A percentile compares a stretch with the other conserved stretches of the same genome.
Conservation (phyloP, 2,329 filamentous ascomycete genomes). For the Zelopaecilomyces penicillatus region DNA sequence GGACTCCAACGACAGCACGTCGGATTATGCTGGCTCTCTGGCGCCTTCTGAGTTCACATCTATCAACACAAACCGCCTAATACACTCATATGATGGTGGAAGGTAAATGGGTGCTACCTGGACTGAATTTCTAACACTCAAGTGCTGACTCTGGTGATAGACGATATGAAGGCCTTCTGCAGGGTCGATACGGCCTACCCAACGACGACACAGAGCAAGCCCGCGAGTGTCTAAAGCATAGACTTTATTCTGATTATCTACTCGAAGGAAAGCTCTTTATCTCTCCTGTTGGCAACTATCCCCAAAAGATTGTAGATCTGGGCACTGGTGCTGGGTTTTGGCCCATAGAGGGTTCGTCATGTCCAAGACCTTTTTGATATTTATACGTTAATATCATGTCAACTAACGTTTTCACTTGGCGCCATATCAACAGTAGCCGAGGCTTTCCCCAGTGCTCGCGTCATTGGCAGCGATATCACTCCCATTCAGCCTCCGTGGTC, state of each 20-base stretch:
- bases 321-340: conserved; percentile 46
- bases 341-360: conserved; percentile 41
- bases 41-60: conserved; percentile 33
- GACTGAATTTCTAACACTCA: neutral
- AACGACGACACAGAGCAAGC: conserved; percentile 44
- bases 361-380: neutral
- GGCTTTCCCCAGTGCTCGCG: conserved; percentile 33
- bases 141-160: conserved; percentile 18
- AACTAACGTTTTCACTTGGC: conserved; percentile 5
- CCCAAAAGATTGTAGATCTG: conserved; percentile 42
- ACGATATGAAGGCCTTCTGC: conserved; percentile 40
- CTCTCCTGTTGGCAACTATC: conserved; percentile 34
- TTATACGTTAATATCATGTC: neutral
- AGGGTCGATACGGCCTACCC: conserved; percentile 41
- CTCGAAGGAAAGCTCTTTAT: conserved; percentile 33
- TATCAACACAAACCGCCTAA: conserved; percentile 22
- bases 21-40: conserved; percentile 31
- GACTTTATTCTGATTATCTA: conserved; percentile 38
- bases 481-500: conserved; percentile 38
- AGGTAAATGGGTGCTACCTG: conserved; percentile 17
- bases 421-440: conserved; percentile 31
- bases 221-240: conserved; percentile 41
- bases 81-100: conserved; percentile 29
- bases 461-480: conserved; percentile 38
- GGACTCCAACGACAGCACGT: conserved; percentile 22